Percentiles rank a stretch among this genome's conserved stretches.
These are phyloP conservation scores for Penicillium longicatenatum DNA, from an alignment of 495 filamentous ascomycete genomes.

Conservation along the genomic window DNA sequence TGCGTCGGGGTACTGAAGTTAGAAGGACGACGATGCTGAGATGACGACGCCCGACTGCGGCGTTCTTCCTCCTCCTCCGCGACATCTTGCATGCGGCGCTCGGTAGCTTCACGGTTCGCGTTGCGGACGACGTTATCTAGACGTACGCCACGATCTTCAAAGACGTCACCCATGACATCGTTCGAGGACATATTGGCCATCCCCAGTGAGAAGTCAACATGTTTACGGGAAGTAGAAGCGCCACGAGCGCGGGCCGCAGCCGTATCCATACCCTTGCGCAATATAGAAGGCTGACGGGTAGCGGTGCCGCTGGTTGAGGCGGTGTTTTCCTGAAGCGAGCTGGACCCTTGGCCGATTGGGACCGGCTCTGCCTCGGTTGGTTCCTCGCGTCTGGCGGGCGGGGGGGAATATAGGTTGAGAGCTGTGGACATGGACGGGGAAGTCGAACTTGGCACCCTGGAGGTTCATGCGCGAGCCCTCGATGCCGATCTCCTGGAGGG, in stretches of 20 bases:
- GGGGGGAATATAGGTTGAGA: constrained; percentile 25
- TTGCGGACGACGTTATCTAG: constrained; percentile 42
- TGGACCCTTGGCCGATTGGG: constrained; percentile 16
- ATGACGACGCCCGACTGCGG: constrained; percentile 30
- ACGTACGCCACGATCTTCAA: constrained; percentile 51
- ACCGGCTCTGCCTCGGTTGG: constrained; percentile 22
- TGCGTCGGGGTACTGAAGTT: constrained; percentile 27
- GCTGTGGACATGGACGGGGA: constrained; percentile 60
- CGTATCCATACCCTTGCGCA: constrained; percentile 50
- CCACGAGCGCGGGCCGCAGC: constrained; percentile 53
- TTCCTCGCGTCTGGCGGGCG: constrained; percentile 11
- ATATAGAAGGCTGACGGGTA: constrained; percentile 51
- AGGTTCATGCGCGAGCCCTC: constrained; percentile 80
- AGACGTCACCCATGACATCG: constrained; percentile 70
- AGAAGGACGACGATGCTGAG: constrained; percentile 28
- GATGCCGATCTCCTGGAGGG: constrained; percentile 82
- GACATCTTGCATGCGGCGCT: constrained; percentile 49
- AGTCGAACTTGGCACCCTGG: constrained; percentile 63
- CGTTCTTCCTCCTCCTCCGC: constrained; percentile 44
- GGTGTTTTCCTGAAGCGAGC: constrained; percentile 31
- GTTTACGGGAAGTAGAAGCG: constrained; percentile 57
- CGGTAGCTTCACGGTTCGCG: constrained; percentile 43
- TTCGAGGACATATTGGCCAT: constrained; percentile 60
- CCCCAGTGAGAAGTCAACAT: constrained; percentile 77
- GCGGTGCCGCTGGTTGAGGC: constrained; percentile 27